Base-by-base conservation (phyloP, 306 rosid genomes). In the Purshia tridentata region DNA sequence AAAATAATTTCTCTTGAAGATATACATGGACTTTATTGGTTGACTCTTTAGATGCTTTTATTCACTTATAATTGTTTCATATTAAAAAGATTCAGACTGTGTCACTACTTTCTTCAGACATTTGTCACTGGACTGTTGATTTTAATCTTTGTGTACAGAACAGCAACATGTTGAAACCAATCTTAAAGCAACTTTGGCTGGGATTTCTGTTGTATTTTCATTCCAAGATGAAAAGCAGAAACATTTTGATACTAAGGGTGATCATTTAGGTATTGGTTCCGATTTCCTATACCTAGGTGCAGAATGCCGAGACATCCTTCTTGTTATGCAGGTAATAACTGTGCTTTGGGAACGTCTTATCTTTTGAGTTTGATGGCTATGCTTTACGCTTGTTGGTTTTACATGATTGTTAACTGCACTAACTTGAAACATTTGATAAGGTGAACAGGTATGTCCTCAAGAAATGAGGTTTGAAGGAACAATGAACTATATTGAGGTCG, bases 111-210 rank as follows among this genome's bases (percentile, higher is more conserved):
- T 14, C 35, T 44, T 53, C 63, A 48, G 79, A 74, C 46, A 13
- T 56, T 47, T 77, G 68, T 62, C 51, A 60, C 59, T 77, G 63
- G 72, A 59, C 41, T 69, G 16, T 65, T 78, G 64, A 57, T 79
- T 54, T 72, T 79, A 39, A 72, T 56, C 47, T 41, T 51, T 74
- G 63, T 58, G 53, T 81, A 75, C 97, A 91, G 98, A 91, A 69
- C 87, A 84, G 85, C 87, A 88, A 82, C 95, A 87, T 70, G 88
- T 88, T 84, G 95, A 94, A 84, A 89, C 98, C 74, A 91, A 83
- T 87, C 83, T 89, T 66, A 89, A 86, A 69, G 96, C 87, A n/a
- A 73, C 89, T 72, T 82, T 89, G 76, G 85, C 91, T 75, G 97
- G 96, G 86, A 69, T 94, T 82, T 94, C 97, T 71, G 74, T 94